Percentiles rank a stretch among this genome's conserved stretches.
These are phyloP conservation scores for Neonectria magnoliae DNA, from an alignment of 2,329 filamentous ascomycete genomes.

Conservation along the genomic window DNA sequence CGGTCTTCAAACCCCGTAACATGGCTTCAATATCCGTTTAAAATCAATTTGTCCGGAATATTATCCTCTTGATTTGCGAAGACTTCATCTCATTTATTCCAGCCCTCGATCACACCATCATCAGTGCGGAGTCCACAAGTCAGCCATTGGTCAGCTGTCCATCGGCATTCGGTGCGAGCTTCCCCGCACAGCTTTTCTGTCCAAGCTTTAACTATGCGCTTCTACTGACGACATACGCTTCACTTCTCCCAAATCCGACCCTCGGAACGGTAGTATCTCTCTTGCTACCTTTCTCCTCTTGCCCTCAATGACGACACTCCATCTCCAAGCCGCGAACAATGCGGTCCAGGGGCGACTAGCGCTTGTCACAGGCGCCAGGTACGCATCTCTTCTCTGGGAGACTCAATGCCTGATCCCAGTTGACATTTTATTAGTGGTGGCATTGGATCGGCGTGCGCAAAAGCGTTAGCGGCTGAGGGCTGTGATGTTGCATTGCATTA, in stretches of 20 bases:
- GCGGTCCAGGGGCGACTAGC: constrained; percentile 42
- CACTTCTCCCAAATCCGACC: neutral
- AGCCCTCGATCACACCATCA: neutral
- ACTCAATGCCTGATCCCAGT: neutral
- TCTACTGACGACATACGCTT: neutral
- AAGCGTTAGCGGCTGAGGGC: constrained; percentile 47
- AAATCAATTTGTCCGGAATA: neutral
- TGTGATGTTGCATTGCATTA: constrained; percentile 50
- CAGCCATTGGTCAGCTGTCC: constrained; percentile 7
- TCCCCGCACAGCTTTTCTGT: constrained; percentile 30
- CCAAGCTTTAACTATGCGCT: neutral
- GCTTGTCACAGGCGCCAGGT: constrained; percentile 49
- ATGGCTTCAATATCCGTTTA: neutral
- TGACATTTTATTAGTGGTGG: constrained; percentile 43
- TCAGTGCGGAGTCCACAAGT: neutral
- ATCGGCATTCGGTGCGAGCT: constrained; percentile 33
- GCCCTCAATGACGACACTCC: constrained; percentile 30
- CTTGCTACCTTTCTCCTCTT: neutral
- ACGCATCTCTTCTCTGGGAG: neutral
- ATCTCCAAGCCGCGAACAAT: constrained; percentile 40
- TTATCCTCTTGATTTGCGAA: neutral
- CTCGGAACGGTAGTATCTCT: neutral
- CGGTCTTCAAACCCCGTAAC: neutral
- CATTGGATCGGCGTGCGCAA: constrained; percentile 47
- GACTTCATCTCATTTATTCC: neutral